Evolutionary conservation across 2,329 filamentous ascomycete genomes (phyloP).

Genomic region (Sporothrix humicola): DNA sequence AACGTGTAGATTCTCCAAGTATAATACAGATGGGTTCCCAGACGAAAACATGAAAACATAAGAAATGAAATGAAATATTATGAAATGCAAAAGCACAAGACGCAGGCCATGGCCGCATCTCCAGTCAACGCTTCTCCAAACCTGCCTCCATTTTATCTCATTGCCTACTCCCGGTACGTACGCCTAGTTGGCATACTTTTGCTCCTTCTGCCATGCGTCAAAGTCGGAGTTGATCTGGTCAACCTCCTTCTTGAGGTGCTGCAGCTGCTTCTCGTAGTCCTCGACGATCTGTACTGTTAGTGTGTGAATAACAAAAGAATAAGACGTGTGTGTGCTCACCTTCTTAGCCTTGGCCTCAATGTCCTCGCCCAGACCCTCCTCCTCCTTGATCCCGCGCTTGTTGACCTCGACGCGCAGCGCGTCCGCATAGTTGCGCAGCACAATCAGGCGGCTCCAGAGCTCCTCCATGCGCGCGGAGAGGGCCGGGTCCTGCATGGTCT

Average conservation of each 20-base stretch:
- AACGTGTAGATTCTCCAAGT: slow-evolving; percentile 8
- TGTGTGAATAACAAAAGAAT: slow-evolving; percentile 26
- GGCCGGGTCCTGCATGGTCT: slow-evolving; percentile 73
- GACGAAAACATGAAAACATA: background rate
- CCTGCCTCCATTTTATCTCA: too few species aligned
- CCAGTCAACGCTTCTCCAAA: background rate
- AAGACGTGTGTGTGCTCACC: slow-evolving; percentile 44
- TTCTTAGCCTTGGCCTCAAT: slow-evolving; percentile 75
- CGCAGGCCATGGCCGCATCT: background rate
- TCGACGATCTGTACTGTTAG: slow-evolving; percentile 66
- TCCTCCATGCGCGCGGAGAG: slow-evolving; percentile 79
- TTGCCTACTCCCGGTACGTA: too few species aligned
- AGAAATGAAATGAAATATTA: background rate
- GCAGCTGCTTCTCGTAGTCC: slow-evolving; percentile 80
- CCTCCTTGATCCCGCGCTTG: slow-evolving; percentile 63
- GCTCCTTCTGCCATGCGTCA: slow-evolving; percentile 60
- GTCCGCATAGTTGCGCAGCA: slow-evolving; percentile 73
- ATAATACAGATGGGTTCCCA: slow-evolving; percentile 16
- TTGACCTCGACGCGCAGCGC: slow-evolving; percentile 76
- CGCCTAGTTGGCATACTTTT: slow-evolving; percentile 37
- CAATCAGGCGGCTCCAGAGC: slow-evolving; percentile 81
- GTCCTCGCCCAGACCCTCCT: slow-evolving; percentile 69
- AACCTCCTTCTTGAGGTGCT: slow-evolving; percentile 75
- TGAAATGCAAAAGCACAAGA: background rate
- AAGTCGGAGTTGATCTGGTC: slow-evolving; percentile 66